Evolutionary conservation across 768 basidiomycete species (phyloP).

Genomic region (Pholiota molesta): DNA sequence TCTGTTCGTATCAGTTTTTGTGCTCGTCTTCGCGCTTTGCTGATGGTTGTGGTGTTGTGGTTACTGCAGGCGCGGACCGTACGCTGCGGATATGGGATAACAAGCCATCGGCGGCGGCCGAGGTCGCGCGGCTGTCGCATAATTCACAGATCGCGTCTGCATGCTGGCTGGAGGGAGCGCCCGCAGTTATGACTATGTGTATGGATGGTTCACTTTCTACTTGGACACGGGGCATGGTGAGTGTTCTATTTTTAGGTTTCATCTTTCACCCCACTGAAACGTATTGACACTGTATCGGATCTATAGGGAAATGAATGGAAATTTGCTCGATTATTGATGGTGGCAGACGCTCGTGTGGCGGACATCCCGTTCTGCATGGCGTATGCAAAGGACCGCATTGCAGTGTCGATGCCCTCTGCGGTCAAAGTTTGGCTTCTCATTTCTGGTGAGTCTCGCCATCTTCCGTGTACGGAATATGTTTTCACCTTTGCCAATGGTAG

Average conservation of each 20-base stretch:
- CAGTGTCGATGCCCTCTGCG: slow-evolving; percentile 61
- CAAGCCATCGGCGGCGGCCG: slow-evolving; percentile 34
- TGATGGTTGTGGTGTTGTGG: slow-evolving; percentile 7
- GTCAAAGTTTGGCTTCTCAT: slow-evolving; percentile 69
- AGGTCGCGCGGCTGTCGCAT: slow-evolving; percentile 60
- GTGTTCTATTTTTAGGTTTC: slow-evolving; percentile 29
- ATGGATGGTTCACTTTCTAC: slow-evolving; percentile 60
- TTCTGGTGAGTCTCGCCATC: slow-evolving; percentile 42
- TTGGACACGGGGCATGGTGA: slow-evolving; percentile 56
- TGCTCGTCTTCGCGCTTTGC: neutral
- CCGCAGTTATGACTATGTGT: slow-evolving; percentile 58
- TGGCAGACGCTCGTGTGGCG: slow-evolving; percentile 14
- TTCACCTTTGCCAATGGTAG: slow-evolving; percentile 30
- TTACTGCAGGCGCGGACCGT: slow-evolving; percentile 50
- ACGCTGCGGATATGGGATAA: slow-evolving; percentile 70
- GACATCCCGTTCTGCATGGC: slow-evolving; percentile 53
- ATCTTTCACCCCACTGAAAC: too few species aligned
- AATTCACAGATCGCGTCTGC: slow-evolving; percentile 46
- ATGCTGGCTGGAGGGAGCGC: slow-evolving; percentile 62
- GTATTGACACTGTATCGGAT: neutral
- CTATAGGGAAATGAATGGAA: slow-evolving; percentile 40
- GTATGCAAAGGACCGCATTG: slow-evolving; percentile 58
- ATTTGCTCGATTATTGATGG: slow-evolving; percentile 48
- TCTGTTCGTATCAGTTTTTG: slow-evolving; percentile 43
- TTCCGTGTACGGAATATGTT: neutral